Evolutionary conservation across 139 green algal genomes (phyloP).

Genomic region (Gonium pectorale): DNA sequence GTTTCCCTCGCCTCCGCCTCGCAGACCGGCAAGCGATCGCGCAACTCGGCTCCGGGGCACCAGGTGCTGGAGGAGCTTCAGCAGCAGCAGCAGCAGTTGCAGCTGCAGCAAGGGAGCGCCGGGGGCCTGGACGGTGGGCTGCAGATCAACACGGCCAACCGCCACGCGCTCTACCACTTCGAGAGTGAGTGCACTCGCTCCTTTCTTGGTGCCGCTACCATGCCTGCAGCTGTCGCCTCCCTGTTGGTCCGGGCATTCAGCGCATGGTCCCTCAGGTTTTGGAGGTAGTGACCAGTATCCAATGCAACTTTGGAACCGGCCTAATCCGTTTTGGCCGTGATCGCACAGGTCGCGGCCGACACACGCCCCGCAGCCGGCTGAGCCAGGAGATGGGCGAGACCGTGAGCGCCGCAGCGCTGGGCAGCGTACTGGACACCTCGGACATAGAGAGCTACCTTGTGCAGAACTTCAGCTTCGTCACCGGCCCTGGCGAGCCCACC

Average conservation of each 20-base stretch:
- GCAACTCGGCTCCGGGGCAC: background rate
- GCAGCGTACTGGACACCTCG: conserved; percentile 25
- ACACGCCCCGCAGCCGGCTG: conserved; percentile 36
- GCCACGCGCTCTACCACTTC: conserved; percentile 39
- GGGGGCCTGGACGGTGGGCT: background rate
- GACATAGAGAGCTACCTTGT: conserved; percentile 40
- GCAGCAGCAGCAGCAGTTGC: conserved; percentile 16
- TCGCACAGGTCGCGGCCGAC: conserved; percentile 42
- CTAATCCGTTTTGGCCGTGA: no score
- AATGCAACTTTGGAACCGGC: no score
- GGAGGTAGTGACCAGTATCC: no score
- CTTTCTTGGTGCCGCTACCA: no score
- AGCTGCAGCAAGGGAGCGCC: background rate
- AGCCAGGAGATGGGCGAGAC: conserved; percentile 17
- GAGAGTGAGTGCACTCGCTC: conserved; percentile 47
- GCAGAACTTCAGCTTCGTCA: conserved; percentile 40
- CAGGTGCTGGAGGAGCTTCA: conserved; percentile 36
- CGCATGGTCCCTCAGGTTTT: no score
- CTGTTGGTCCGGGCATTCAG: no score
- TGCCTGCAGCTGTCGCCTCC: no score
- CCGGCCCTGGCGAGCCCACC: background rate
- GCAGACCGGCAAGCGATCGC: conserved; percentile 37
- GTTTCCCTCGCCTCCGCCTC: background rate
- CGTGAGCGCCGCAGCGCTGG: background rate
- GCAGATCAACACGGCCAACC: background rate